Conservation (phyloP, 2,329 filamentous ascomycete genomes). For the Fusarium tanahbumbuense region DNA sequence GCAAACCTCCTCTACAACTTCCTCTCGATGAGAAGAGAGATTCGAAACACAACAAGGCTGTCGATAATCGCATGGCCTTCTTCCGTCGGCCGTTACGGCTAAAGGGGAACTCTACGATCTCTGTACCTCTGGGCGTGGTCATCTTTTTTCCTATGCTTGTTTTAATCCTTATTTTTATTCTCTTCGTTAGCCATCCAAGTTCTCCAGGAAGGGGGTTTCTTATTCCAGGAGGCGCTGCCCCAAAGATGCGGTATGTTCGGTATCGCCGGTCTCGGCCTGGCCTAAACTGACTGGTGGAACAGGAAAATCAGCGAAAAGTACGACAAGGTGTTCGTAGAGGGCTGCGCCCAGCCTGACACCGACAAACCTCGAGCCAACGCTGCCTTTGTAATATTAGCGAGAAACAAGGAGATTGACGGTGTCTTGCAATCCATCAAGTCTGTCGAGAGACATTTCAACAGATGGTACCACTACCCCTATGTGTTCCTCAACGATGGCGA, state of each 20-base stretch:
- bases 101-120: conserved; percentile 91
- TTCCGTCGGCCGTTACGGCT: conserved; percentile 88
- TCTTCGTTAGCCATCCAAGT: conserved; percentile 89
- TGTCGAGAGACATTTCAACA: conserved; percentile 98
- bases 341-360: conserved; percentile 85
- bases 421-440: conserved; percentile 98
- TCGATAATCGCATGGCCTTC: conserved; percentile 74
- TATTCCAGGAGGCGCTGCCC: conserved; percentile 88
- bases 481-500: conserved; percentile 98
- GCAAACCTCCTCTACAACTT: conserved; percentile 55
- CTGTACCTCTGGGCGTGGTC: conserved; percentile 91
- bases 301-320: conserved; percentile 98
- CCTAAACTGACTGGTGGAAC: conserved; percentile 40
- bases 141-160: conserved; percentile 93
- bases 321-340: conserved; percentile 94
- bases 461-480: conserved; percentile 98
- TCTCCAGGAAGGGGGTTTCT: conserved; percentile 79
- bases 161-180: conserved; percentile 87
- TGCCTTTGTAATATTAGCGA: conserved; percentile 92
- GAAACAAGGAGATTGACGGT: conserved; percentile 96
- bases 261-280: not conserved
- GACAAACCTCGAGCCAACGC: conserved; percentile 87
- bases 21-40: conserved; percentile 63
- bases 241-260: conserved; percentile 81
- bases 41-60: conserved; percentile 54